Evolutionary conservation across 495 filamentous ascomycete species (phyloP).

Genomic region (Chaetomidium leptoderma): DNA sequence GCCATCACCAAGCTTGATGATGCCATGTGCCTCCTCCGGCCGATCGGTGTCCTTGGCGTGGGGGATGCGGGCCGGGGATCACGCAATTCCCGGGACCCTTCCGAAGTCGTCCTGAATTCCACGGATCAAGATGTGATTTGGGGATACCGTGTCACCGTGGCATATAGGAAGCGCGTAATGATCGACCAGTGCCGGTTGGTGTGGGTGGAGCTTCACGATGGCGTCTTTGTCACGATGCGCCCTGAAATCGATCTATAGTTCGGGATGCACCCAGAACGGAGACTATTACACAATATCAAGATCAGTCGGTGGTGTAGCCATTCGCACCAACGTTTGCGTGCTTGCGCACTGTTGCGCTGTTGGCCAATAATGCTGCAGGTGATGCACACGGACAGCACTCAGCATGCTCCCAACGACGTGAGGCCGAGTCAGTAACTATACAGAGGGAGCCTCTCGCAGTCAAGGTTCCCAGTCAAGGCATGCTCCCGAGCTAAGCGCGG

Average conservation of each 20-base stretch:
- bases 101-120: background rate
- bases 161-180: too few relatives aligned
- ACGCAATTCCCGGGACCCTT: constrained; percentile 1
- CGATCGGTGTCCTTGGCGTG: constrained; percentile 21
- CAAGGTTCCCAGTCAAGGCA: too few relatives aligned
- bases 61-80: constrained; percentile 17
- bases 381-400: too few relatives aligned
- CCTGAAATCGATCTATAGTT: background rate
- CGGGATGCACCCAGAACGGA: background rate
- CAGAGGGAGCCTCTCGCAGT: too few relatives aligned
- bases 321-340: background rate
- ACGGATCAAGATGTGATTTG: background rate
- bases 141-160: too few relatives aligned
- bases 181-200: too few relatives aligned
- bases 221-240: background rate
- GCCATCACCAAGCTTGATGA: constrained; percentile 9
- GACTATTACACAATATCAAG: background rate
- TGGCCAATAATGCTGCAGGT: background rate
- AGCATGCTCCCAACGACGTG: too few relatives aligned
- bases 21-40: constrained; percentile 10
- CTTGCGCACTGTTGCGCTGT: background rate
- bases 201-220: background rate
- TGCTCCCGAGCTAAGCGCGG: too few relatives aligned
- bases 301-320: background rate
- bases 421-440: too few relatives aligned